Percentiles rank a stretch among this genome's conserved stretches.
Evolutionary conservation across 345 rosid species (phyloP).

Genomic region (Chamaenerion angustifolium): DNA sequence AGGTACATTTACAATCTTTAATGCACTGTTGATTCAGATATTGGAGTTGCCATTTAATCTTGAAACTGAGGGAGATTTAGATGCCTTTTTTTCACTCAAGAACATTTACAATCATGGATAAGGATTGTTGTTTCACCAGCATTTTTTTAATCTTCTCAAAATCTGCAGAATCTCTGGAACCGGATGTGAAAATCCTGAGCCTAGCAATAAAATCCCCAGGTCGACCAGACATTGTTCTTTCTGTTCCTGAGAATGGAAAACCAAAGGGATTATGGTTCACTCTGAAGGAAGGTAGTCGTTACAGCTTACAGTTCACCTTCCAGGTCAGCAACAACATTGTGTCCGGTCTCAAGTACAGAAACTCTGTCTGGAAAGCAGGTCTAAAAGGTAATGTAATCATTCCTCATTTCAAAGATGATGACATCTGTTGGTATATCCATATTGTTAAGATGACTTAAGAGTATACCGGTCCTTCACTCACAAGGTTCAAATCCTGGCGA

Average conservation of each 20-base stretch:
- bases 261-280: constrained; percentile 77
- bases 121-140: background rate
- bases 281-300: constrained; percentile 72
- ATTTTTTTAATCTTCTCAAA: background rate
- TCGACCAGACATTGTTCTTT: constrained; percentile 54
- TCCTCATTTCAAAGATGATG: background rate
- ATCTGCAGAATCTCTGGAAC: constrained; percentile 55
- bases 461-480: no score
- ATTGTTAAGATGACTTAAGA: no score
- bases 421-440: background rate
- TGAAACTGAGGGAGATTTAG: no score
- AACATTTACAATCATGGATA: background rate
- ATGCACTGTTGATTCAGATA: no score
- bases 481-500: no score
- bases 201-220: constrained; percentile 58
- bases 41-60: no score
- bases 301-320: constrained; percentile 54
- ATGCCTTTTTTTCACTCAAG: no score
- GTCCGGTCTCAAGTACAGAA: constrained; percentile 65
- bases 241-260: constrained; percentile 50
- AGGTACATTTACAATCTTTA: no score
- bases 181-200: constrained; percentile 63
- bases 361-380: constrained; percentile 75
- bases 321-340: constrained; percentile 82
- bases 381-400: constrained; percentile 28